Base-by-base conservation (phyloP, 1,284 basidiomycete species). In the Malassezia vespertilionis region DNA sequence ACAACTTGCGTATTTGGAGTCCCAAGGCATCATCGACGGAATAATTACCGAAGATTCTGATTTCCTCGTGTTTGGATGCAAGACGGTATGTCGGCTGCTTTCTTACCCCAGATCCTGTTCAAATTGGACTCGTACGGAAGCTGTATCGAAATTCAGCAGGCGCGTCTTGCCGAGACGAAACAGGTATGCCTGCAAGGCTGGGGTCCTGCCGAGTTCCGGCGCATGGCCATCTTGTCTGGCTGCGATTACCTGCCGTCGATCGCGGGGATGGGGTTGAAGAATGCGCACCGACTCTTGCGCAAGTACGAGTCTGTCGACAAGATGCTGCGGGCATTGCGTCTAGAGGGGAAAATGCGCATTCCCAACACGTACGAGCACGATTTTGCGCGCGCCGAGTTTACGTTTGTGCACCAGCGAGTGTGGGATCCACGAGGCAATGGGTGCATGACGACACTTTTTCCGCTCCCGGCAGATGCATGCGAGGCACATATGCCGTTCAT, bases 41-140 rank as follows among this genome's bases (percentile, higher is more conserved):
- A 83, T 99, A 68, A 79, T 99, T 60, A 96, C 93, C 1, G 93
- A 99, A 72, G 93, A 97, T 74, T 96, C 91, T 5, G 93, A 99
- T 73, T 76, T 99, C 40, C 82, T 97, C 54, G 90, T 97, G 31
- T 97, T 95, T 67, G 93, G 91, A 11, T 93, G 89, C 74, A 78
- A 79, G 58, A 83, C 78, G 44, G 84, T 88, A 10, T 75, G 86
- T 15, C 7, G 7, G 32, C 32, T 12, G 32, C 32, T 9, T 20
- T 5, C 23, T 24, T 24, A 17, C 3, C 20, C 2, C 11, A 46
- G 31, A 57, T 69, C 17, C 49, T 70, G n/a, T 69, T 67, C 57
- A 70, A 70, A 46, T 54, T 70, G 24, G 60, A 66, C 17, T 54
- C 60, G 15, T 57, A 64, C 9, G 82, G 80, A 24, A 80, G 82